These are phyloP conservation scores for Phyllostachys edulis DNA, from an alignment of 176 grass and related monocot genomes.

Conservation along the genomic window DNA sequence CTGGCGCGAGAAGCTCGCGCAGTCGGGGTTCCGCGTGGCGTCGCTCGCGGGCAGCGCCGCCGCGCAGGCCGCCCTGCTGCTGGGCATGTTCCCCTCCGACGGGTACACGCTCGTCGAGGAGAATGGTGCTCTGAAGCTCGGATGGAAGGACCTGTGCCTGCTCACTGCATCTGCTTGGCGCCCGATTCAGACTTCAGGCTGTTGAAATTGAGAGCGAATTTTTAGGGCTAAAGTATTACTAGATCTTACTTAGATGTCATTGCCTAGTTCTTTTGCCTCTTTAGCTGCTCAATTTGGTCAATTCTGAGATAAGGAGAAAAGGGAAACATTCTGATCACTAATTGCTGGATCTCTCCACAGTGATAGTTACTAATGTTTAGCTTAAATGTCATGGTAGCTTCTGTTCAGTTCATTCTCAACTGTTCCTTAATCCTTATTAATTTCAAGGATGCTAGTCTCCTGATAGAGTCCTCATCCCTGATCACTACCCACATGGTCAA, in stretches of 20 bases:
- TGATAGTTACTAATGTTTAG: conserved; percentile 16
- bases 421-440: background rate
- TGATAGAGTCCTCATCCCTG: background rate
- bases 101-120: conserved; percentile 94
- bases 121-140: conserved; percentile 83
- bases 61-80: conserved; percentile 77
- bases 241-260: conserved; percentile 42
- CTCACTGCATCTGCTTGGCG: conserved; percentile 89
- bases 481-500: background rate
- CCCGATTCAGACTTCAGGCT: conserved; percentile 55
- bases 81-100: conserved; percentile 96
- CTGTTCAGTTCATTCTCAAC: background rate
- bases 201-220: background rate
- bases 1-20: conserved; percentile 89
- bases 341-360: conserved; percentile 31
- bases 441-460: background rate
- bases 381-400: conserved; percentile 10
- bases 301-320: conserved; percentile 4
- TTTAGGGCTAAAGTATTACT: background rate
- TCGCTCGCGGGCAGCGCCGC: conserved; percentile 90
- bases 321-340: conserved; percentile 41
- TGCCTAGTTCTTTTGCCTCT: conserved; percentile 32
- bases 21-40: conserved; percentile 63
- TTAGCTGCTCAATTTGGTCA: conserved; percentile 33
- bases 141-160: conserved; percentile 95